phyloP scores from a whole-genome alignment of 768 basidiomycete species.

The Amanita phalloides region DNA sequence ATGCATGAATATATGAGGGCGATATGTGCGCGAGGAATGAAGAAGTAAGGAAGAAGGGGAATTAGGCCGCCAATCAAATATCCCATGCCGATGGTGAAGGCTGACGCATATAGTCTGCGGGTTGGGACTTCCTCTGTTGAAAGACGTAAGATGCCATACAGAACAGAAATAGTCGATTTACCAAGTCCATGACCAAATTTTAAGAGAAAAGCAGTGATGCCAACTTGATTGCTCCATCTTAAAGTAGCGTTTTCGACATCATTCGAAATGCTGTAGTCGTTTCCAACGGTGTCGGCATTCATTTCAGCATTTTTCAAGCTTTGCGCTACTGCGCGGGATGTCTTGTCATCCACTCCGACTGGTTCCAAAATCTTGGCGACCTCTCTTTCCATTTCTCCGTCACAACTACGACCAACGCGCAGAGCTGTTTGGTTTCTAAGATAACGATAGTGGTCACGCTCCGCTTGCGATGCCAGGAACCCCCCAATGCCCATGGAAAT shows the following conservation, averaged over 20 bases:
- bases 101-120: constrained; percentile 76
- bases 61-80: constrained; percentile 92
- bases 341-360: constrained; percentile 78
- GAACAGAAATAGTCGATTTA: constrained; percentile 22
- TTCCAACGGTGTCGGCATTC: constrained; percentile 17
- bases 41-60: constrained; percentile 90
- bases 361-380: constrained; percentile 82
- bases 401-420: constrained; percentile 82
- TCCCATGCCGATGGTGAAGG: constrained; percentile 90
- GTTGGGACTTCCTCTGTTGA: constrained; percentile 78
- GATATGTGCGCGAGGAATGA: constrained; percentile 58
- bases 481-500: constrained; percentile 99
- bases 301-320: constrained; percentile 61
- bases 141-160: neutral
- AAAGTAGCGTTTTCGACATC: constrained; percentile 50
- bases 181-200: constrained; percentile 94
- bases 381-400: constrained; percentile 94
- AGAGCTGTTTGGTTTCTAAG: constrained; percentile 61
- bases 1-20: constrained; percentile 66
- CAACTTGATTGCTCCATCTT: constrained; percentile 69
- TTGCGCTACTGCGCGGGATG: constrained; percentile 70
- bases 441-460: constrained; percentile 90
- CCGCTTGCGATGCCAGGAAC: constrained; percentile 93
- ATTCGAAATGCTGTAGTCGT: constrained; percentile 11
- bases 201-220: constrained; percentile 86